Evolutionary conservation across 306 rosid genomes (phyloP).

Genomic region (Alnus glutinosa): DNA sequence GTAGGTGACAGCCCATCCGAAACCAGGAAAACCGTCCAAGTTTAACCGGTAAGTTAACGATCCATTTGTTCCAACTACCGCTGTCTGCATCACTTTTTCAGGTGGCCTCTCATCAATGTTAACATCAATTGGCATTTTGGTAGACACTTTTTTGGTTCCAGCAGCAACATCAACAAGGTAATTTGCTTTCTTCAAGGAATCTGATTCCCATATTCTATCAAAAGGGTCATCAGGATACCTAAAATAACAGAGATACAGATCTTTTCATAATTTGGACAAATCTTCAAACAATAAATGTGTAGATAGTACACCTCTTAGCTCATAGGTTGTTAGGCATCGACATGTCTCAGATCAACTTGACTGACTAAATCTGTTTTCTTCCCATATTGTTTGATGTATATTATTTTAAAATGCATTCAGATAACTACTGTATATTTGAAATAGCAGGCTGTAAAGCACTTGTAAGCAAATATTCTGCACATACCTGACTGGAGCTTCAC

Average conservation of each 20-base stretch:
- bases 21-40: constrained; percentile 89
- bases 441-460: constrained; percentile 12
- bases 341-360: neutral
- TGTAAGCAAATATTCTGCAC: constrained; percentile 11
- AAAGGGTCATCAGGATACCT: constrained; percentile 99
- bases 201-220: constrained; percentile 95
- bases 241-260: constrained; percentile 31
- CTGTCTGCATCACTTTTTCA: constrained; percentile 90
- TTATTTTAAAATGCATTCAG: neutral
- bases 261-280: constrained; percentile 3
- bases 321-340: neutral
- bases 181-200: constrained; percentile 88
- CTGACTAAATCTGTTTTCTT: neutral
- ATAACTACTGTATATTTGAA: neutral
- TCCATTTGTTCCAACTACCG: constrained; percentile 87
- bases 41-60: constrained; percentile 83
- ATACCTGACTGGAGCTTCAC: constrained; percentile 78
- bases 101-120: constrained; percentile 77
- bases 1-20: constrained; percentile 83
- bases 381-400: neutral
- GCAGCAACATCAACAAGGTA: constrained; percentile 89
- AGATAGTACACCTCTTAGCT: neutral
- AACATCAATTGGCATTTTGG: constrained; percentile 62
- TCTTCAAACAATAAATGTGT: neutral
- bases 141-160: constrained; percentile 81